Base-by-base conservation (phyloP, 352 stramenopile genomes). In the Globisporangium sylvaticum region DNA sequence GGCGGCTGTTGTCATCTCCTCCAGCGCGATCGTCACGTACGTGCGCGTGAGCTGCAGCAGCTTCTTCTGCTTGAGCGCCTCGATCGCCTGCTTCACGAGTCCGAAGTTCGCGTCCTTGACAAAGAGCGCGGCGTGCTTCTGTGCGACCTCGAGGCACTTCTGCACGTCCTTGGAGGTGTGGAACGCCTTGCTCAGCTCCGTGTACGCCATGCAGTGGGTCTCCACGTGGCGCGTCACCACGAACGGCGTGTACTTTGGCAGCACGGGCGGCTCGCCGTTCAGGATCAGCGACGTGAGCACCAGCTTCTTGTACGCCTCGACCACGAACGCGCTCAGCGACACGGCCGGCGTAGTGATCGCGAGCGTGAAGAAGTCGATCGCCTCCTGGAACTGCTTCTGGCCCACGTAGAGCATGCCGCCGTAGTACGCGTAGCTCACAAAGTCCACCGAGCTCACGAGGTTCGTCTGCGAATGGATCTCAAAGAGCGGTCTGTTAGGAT, bases 261-360 rank as follows among this genome's bases (percentile, higher is more conserved):
- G 76, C 60, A 79, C 48, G 3, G 78, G 74, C 4, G 61, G 44
- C 29, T 93, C 76, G 20, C 87, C 84, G 44, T 77, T 66, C 18
- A 80, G 50, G 32, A 96, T 78, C 34, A 96, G 71, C 60, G 81
- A 86, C 57, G 82, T 76, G 7, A 96, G 70, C 52, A 92, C 62
- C 46, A 91, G 67, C 60, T 94, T 94, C 75, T 95, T 95, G 80
- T 89, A 92, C 27, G 85, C 79, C 34, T 92, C 89, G 63, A 96
- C 76, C 24, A 87, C 85, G 54, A 96, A 90, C 2, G 84, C 86
- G 66, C 84, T 94, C 6, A 95, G 77, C 48, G 77, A 79, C 27
- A 87, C 54, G 1, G 89, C 89, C 0, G 89, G 89, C 25, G 84
- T 77, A 18, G 89, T 94, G 52, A 94, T 79, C 1, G 82, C 83